Conservation (phyloP, 2,329 filamentous ascomycete genomes). For the Beauveria brongniartii region DNA sequence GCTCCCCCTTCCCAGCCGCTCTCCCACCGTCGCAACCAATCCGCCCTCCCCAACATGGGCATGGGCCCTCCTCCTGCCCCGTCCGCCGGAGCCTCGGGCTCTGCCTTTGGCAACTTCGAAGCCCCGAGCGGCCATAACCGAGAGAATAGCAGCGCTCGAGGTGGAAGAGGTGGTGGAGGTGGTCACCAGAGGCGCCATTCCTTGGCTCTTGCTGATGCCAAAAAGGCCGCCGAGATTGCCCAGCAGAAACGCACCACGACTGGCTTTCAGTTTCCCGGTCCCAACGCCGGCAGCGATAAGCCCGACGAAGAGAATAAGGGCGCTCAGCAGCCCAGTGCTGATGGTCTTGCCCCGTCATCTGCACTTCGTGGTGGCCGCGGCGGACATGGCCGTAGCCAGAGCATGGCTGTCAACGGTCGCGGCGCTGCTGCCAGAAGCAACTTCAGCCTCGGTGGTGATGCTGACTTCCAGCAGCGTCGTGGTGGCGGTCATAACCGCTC, state of each 20-base stretch:
- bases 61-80: constrained; percentile 86
- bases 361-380: constrained; percentile 45
- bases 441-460: constrained; percentile 30
- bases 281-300: constrained; percentile 58
- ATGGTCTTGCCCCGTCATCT: constrained; percentile 31
- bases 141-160: constrained; percentile 49
- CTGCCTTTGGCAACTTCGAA: constrained; percentile 71
- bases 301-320: constrained; percentile 40
- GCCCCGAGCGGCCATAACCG: constrained; percentile 50
- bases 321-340: constrained; percentile 22
- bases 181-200: constrained; percentile 94
- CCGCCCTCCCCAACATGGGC: constrained; percentile 84
- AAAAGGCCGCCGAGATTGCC: constrained; percentile 92
- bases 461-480: constrained; percentile 67
- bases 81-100: constrained; percentile 79
- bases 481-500: constrained; percentile 76
- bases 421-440: constrained; percentile 58
- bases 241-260: constrained; percentile 94
- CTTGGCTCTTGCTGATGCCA: constrained; percentile 86
- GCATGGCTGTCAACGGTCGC: constrained; percentile 71
- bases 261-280: constrained; percentile 88
- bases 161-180: constrained; percentile 42
- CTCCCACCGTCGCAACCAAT: constrained; percentile 96
- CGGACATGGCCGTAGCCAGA: constrained; percentile 73
- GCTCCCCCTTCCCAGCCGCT: constrained; percentile 68